phyloP scores from a whole-genome alignment of 768 basidiomycete genomes.

The Paxillus involutus region DNA sequence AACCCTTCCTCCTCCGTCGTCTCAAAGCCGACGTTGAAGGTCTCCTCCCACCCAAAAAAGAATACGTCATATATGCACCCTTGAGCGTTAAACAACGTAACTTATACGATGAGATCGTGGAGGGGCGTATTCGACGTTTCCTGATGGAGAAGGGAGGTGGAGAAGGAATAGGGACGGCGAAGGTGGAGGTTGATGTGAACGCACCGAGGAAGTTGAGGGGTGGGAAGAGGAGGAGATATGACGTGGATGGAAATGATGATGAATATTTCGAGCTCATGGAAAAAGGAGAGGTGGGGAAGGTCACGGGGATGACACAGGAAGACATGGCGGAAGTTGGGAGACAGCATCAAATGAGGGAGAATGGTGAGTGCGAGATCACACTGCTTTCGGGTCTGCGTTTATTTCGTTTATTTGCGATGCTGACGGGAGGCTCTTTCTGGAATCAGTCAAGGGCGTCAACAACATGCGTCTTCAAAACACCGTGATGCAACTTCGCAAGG shows the following conservation, averaged over 20 bases:
- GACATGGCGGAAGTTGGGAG: conserved; percentile 54
- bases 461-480: conserved; percentile 93
- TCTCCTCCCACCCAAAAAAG: conserved; percentile 85
- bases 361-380: conserved; percentile 47
- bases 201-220: conserved; percentile 35
- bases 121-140: conserved; percentile 68
- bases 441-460: conserved; percentile 77
- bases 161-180: conserved; percentile 16
- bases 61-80: conserved; percentile 92
- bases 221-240: conserved; percentile 46
- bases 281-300: conserved; percentile 41
- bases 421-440: conserved; percentile 2
- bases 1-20: conserved; percentile 91
- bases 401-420: background rate
- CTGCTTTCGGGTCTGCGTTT: conserved; percentile 3
- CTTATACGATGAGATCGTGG: conserved; percentile 78
- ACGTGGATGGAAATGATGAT: conserved; percentile 56
- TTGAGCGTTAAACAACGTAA: conserved; percentile 81
- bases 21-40: conserved; percentile 87
- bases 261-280: conserved; percentile 68
- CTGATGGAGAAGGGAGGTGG: conserved; percentile 40
- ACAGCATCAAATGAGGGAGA: conserved; percentile 58
- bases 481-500: conserved; percentile 97
- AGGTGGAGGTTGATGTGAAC: conserved; percentile 30
- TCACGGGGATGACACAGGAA: conserved; percentile 36